A percentile compares a stretch with the other conserved stretches of the same genome.
phyloP scores from a whole-genome alignment of 257 asterid genomes.

The Osmanthus fragrans region DNA sequence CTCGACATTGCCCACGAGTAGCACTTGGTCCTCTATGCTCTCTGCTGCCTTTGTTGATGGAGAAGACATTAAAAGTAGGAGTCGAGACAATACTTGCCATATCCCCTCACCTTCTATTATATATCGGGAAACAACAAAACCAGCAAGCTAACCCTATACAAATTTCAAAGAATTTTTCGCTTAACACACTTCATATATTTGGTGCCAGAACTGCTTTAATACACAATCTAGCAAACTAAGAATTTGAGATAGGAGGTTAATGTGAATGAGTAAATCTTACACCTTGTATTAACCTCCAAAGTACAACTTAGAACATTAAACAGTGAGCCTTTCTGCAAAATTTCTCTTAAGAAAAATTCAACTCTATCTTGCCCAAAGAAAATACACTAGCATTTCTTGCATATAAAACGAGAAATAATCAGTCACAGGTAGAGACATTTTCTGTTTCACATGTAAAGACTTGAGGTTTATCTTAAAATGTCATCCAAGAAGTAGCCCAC shows the following conservation, averaged over 20 bases:
- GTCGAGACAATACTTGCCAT: constrained; percentile 54
- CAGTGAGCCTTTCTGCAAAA: neutral
- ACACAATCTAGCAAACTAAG: neutral
- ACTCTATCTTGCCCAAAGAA: neutral
- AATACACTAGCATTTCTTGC: neutral
- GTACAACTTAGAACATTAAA: neutral
- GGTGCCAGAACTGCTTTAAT: neutral
- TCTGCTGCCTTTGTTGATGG: constrained; percentile 19
- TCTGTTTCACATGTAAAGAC: neutral
- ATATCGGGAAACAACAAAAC: constrained; percentile 3
- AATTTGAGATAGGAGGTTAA: neutral
- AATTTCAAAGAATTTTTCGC: neutral
- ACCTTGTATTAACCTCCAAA: neutral
- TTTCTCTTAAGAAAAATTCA: neutral
- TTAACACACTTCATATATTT: neutral
- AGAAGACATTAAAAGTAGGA: constrained; percentile 41
- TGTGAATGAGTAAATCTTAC: constrained; percentile 1
- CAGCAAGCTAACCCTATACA: neutral
- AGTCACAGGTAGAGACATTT: neutral
- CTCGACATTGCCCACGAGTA: constrained; percentile 20
- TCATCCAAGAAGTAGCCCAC: no score
- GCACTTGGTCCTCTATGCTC: constrained; percentile 16
- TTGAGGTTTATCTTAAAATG: no score
- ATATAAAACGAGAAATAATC: neutral
- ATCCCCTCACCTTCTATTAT: neutral